These are phyloP conservation scores for Eucalyptus sp. DNA, from an alignment of 345 rosid species.

Conservation along the genomic window DNA sequence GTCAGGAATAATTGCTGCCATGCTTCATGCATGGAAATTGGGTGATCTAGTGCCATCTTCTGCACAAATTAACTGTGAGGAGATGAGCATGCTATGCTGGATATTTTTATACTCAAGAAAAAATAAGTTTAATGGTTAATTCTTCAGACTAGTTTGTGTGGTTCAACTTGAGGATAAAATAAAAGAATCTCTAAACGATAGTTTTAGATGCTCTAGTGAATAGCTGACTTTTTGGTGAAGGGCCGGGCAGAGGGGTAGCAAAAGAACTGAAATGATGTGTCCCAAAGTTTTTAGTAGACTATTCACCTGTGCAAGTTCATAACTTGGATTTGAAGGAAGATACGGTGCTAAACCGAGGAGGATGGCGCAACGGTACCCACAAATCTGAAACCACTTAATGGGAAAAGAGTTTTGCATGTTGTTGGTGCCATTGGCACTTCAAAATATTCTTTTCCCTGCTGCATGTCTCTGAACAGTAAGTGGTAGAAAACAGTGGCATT, in stretches of 20 bases:
- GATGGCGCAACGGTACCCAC: not conserved
- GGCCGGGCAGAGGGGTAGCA: not conserved
- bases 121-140: not conserved
- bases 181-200: not conserved
- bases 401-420: not conserved
- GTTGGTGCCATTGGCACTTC: not conserved
- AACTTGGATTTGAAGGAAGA: not conserved
- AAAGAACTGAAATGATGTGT: not conserved
- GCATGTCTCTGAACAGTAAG: not conserved
- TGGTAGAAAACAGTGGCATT: not conserved
- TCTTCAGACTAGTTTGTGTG: not conserved
- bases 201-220: not conserved
- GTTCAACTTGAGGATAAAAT: not conserved
- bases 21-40: not conserved
- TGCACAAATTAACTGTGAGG: not conserved
- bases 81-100: not conserved
- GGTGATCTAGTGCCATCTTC: not conserved
- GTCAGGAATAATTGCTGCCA: not conserved
- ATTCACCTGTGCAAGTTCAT: not conserved
- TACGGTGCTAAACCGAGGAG: not conserved
- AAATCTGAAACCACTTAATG: not conserved
- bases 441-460: not conserved
- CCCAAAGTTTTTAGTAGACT: not conserved
- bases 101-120: not conserved
- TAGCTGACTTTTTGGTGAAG: not conserved